phyloP scores from a whole-genome alignment of 805 yeast species.

The Candida easanensis region DNA sequence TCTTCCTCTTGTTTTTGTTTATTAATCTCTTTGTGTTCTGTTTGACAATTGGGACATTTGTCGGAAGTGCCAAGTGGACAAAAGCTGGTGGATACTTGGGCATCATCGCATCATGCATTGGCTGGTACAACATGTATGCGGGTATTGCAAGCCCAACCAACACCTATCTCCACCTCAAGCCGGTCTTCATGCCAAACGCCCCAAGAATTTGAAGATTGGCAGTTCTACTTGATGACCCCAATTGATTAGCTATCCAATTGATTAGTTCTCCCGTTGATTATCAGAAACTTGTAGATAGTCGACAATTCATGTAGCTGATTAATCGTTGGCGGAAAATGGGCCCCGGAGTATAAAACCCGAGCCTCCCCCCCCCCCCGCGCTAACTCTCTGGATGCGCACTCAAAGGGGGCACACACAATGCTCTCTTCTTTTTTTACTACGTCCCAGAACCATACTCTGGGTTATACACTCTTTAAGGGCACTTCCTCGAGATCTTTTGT shows the following conservation, averaged over 20 bases:
- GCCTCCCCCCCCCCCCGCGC: too few species aligned
- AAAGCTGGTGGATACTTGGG: conserved; percentile 3
- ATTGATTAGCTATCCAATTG: too few species aligned
- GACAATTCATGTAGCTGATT: too few species aligned
- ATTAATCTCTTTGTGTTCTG: conserved; percentile 2
- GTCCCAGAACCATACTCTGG: conserved; percentile 1
- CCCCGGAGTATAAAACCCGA: too few species aligned
- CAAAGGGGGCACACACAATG: too few species aligned
- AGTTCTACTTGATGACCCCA: too few species aligned
- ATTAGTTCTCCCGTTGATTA: too few species aligned
- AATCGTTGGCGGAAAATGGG: too few species aligned
- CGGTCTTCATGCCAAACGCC: conserved; percentile 1
- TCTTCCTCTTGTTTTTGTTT: conserved; percentile 1
- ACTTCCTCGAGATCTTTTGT: neutral
- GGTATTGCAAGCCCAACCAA: neutral
- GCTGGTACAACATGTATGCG: conserved; percentile 3
- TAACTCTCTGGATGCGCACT: too few species aligned
- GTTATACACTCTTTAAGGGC: neutral
- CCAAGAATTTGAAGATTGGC: neutral
- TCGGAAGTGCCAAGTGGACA: conserved; percentile 1
- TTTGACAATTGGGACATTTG: conserved; percentile 1
- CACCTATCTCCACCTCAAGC: conserved; percentile 2
- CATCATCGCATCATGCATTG: conserved; percentile 2
- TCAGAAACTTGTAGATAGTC: too few species aligned
- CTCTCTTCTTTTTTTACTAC: conserved; percentile 1